phyloP scores from a whole-genome alignment of 179 eudicot genomes.

The Spinacia oleracea region DNA sequence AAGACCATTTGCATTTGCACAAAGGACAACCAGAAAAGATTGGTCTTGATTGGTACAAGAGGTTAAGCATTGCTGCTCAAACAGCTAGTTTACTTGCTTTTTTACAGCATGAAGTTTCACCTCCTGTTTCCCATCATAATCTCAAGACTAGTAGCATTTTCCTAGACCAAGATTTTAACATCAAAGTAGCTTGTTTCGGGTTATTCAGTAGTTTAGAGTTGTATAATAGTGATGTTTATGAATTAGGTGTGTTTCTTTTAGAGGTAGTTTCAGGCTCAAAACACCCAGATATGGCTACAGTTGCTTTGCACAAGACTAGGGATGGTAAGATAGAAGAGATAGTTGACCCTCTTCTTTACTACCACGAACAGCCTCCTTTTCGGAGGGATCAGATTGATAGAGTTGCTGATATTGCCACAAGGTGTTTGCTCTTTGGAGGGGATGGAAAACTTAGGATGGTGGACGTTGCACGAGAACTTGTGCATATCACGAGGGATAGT shows the following conservation, averaged over 20 bases:
- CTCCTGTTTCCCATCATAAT: slow-evolving; percentile 62
- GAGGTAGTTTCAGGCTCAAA: slow-evolving; percentile 64
- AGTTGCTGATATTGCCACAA: slow-evolving; percentile 70
- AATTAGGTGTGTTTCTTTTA: slow-evolving; percentile 61
- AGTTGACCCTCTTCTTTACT: slow-evolving; percentile 65
- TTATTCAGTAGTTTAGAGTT: slow-evolving; percentile 25
- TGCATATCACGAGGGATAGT: slow-evolving; percentile 47
- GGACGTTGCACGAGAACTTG: slow-evolving; percentile 69
- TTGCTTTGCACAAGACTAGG: slow-evolving; percentile 55
- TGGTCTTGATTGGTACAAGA: slow-evolving; percentile 65
- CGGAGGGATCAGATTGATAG: slow-evolving; percentile 62
- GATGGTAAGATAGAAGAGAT: slow-evolving; percentile 75
- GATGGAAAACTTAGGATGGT: slow-evolving; percentile 61
- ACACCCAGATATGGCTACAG: slow-evolving; percentile 32
- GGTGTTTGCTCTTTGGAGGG: slow-evolving; percentile 72
- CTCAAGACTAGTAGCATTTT: slow-evolving; percentile 57
- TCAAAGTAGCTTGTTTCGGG: slow-evolving; percentile 57
- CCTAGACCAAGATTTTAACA: slow-evolving; percentile 50
- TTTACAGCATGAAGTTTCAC: slow-evolving; percentile 58
- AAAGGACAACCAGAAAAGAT: slow-evolving; percentile 27
- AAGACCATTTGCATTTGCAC: slow-evolving; percentile 46
- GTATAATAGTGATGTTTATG: slow-evolving; percentile 62
- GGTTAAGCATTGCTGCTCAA: slow-evolving; percentile 65
- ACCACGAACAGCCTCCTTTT: slow-evolving; percentile 59
- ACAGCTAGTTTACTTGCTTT: slow-evolving; percentile 63